These are phyloP conservation scores for Carpinus viminea DNA, from an alignment of 306 rosid species.

Conservation along the genomic window DNA sequence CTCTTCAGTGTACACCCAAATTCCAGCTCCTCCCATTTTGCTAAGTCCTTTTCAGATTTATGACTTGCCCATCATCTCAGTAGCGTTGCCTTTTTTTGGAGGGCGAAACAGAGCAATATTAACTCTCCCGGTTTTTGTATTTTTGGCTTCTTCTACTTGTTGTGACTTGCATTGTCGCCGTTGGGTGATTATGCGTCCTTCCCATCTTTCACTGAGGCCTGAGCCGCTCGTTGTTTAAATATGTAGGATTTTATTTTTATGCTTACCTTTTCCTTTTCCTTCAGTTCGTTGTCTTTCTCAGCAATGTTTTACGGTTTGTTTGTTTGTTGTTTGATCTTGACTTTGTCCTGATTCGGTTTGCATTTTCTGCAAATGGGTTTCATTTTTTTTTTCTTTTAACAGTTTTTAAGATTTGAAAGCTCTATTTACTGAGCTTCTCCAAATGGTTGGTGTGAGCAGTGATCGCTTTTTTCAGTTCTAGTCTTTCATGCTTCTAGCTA, in stretches of 20 bases:
- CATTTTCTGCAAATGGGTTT: background rate
- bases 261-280: background rate
- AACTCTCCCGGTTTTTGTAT: background rate
- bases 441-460: background rate
- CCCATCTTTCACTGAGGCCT: conserved; percentile 23
- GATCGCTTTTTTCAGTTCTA: background rate
- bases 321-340: background rate
- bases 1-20: too few relatives aligned
- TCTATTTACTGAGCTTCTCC: background rate
- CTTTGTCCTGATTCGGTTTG: background rate
- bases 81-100: too few relatives aligned
- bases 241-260: conserved; percentile 24
- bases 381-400: background rate
- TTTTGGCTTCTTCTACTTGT: conserved; percentile 20
- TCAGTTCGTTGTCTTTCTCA: background rate
- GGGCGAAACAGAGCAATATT: too few relatives aligned
- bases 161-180: conserved; percentile 19
- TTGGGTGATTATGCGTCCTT: background rate
- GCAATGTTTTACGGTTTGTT: conserved; percentile 5
- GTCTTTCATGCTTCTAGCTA: background rate
- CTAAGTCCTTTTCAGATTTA: too few relatives aligned
- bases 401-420: background rate
- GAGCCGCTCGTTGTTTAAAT: conserved; percentile 20
- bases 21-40: too few relatives aligned
- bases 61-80: too few relatives aligned